A percentile compares a stretch with the other conserved stretches of the same genome.
phyloP scores from a whole-genome alignment of 192 early-diverging fungal species.

The Podila epicladia region DNA sequence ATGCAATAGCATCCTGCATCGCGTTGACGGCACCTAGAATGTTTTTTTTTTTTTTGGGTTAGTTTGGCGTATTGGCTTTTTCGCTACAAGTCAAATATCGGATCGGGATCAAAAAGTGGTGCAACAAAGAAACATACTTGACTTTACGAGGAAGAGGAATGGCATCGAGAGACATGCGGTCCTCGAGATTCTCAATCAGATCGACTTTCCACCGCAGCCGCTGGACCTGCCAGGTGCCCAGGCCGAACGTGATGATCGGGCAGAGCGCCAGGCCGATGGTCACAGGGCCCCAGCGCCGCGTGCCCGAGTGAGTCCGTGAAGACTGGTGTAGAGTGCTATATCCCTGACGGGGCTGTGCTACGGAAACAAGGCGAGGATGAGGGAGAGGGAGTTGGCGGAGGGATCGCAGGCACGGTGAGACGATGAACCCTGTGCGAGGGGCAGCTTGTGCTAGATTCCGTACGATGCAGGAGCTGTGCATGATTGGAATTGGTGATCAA shows the following conservation, averaged over 20 bases:
- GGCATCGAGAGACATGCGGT: constrained; percentile 63
- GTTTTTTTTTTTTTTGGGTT: constrained; percentile 3
- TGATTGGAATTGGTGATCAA: background rate
- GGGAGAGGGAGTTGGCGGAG: too few species aligned
- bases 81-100: background rate
- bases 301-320: constrained; percentile 28
- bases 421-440: background rate
- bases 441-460: background rate
- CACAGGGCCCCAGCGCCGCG: constrained; percentile 34
- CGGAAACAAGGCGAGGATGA: too few species aligned
- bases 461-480: constrained; percentile 1
- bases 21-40: too few species aligned
- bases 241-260: constrained; percentile 71
- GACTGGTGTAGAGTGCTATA: constrained; percentile 26
- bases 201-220: constrained; percentile 89
- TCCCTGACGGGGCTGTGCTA: background rate
- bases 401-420: background rate
- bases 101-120: too few species aligned
- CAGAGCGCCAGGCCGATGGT: constrained; percentile 51
- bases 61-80: constrained; percentile 17
- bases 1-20: too few species aligned
- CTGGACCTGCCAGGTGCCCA: constrained; percentile 91
- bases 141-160: constrained; percentile 76
- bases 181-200: constrained; percentile 80
- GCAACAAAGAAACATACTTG: constrained; percentile 49